Evolutionary conservation across 495 filamentous ascomycete genomes (phyloP).

Genomic region (Corynascus novoguineensis): DNA sequence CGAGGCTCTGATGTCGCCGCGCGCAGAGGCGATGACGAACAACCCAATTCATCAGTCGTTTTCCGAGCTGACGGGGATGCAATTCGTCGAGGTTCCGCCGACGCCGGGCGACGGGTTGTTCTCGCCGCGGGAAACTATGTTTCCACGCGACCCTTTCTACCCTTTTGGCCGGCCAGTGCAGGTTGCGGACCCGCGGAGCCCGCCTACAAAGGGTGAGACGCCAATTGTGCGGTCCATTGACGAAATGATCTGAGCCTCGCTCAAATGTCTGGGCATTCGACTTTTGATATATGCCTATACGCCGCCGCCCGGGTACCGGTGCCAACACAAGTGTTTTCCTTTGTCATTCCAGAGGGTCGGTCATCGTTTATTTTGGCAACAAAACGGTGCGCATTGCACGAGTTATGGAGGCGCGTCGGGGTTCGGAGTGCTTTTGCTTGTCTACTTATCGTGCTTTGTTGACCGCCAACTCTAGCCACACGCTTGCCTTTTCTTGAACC

Average conservation of each 20-base stretch:
- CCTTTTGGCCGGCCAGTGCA: slow-evolving; percentile 42
- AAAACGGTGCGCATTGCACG: not conserved
- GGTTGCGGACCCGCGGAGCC: slow-evolving; percentile 57
- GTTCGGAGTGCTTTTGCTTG: not conserved
- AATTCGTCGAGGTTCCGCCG: slow-evolving; percentile 43
- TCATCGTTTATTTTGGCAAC: not conserved
- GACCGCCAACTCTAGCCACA: not conserved
- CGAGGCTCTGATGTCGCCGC: slow-evolving; percentile 46
- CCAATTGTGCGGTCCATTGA: slow-evolving; percentile 65
- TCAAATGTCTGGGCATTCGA: no score
- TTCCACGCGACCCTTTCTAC: slow-evolving; percentile 46
- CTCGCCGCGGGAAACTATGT: slow-evolving; percentile 46
- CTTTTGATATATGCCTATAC: not conserved
- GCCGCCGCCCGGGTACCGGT: not conserved
- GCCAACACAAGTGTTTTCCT: not conserved
- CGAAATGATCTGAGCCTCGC: slow-evolving; percentile 40
- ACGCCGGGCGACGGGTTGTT: slow-evolving; percentile 44
- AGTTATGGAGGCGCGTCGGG: not conserved
- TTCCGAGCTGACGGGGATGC: slow-evolving; percentile 36
- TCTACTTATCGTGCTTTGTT: not conserved
- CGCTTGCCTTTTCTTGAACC: slow-evolving; percentile 1
- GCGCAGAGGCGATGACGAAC: slow-evolving; percentile 47
- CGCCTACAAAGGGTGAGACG: slow-evolving; percentile 56
- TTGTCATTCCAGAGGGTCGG: not conserved
- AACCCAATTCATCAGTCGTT: slow-evolving; percentile 45